A percentile compares a stretch with the other conserved stretches of the same genome.
Conservation (phyloP, 306 rosid genomes). For the Sphenostylis stenocarpa region DNA sequence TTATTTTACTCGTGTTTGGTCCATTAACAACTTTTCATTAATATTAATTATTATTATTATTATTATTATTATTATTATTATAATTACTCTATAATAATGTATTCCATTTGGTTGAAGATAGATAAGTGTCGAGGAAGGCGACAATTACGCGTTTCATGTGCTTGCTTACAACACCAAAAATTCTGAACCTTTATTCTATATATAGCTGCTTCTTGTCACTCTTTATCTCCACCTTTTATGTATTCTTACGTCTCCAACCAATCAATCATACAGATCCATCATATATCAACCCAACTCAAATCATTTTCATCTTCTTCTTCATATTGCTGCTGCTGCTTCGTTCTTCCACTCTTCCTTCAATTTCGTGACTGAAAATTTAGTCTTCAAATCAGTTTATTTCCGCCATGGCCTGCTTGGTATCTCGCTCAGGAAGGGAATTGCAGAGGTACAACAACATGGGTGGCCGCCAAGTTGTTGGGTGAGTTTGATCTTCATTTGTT, state of each 20-base stretch:
- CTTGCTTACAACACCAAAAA: neutral
- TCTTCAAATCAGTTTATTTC: neutral
- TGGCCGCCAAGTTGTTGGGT: conserved; percentile 98
- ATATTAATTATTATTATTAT: too few species aligned
- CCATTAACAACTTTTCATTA: neutral
- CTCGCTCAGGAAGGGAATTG: conserved; percentile 87
- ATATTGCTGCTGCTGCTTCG: too few species aligned
- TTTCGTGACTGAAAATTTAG: neutral
- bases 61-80: too few species aligned
- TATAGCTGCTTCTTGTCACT: conserved; percentile 9
- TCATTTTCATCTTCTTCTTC: neutral
- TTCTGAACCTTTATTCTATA: conserved; percentile 24
- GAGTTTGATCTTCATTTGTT: neutral
- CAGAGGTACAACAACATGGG: conserved; percentile 88
- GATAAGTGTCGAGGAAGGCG: conserved; percentile 17
- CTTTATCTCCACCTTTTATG: conserved; percentile 10
- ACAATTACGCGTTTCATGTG: conserved; percentile 37
- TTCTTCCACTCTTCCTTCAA: neutral
- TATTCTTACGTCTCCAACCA: neutral
- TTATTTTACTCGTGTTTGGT: neutral
- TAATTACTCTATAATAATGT: neutral
- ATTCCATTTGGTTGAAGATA: neutral
- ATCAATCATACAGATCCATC: neutral
- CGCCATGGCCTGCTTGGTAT: conserved; percentile 66
- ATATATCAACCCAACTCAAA: neutral